These are phyloP conservation scores for Boechera stricta DNA, from an alignment of 345 rosid genomes.

Conservation along the genomic window DNA sequence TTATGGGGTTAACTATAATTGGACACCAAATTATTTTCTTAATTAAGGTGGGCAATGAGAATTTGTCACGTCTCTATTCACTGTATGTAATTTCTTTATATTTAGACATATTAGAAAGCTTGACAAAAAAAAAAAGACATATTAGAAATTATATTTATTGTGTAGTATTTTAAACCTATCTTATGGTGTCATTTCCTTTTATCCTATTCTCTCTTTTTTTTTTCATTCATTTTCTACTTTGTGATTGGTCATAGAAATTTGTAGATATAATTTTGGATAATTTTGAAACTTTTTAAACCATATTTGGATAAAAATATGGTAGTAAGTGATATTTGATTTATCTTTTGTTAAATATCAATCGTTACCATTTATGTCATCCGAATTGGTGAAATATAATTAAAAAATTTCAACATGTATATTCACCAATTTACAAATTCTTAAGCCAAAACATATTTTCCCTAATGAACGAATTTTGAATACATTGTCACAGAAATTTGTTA, in stretches of 20 bases:
- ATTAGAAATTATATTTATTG: background rate
- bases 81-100: conserved; percentile 10
- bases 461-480: background rate
- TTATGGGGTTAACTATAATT: background rate
- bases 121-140: too few species aligned
- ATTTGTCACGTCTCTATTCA: background rate
- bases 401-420: background rate
- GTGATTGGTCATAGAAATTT: background rate
- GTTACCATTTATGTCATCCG: background rate
- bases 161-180: background rate
- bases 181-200: background rate
- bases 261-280: background rate
- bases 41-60: background rate
- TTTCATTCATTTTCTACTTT: background rate
- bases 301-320: background rate
- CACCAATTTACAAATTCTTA: background rate
- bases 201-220: background rate
- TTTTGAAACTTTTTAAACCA: background rate
- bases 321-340: background rate
- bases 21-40: background rate
- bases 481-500: too few species aligned
- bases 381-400: background rate
- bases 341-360: background rate
- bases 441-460: background rate
- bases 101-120: background rate